Conservation (phyloP, 257 asterid species). For the Sherardia arvensis region DNA sequence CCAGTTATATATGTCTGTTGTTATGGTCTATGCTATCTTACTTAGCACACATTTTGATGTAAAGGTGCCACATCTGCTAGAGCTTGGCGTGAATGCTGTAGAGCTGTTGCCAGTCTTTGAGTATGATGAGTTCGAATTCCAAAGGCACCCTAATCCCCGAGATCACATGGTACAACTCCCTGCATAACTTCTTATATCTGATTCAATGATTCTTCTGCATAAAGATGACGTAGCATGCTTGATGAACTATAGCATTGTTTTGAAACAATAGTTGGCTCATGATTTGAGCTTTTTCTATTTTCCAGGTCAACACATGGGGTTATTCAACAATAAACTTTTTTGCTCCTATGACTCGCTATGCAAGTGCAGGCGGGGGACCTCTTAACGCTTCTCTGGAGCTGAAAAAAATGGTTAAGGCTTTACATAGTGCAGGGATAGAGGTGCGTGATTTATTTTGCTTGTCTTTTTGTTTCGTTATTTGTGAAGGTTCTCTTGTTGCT, state of each 20-base stretch:
- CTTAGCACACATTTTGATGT: constrained; percentile 20
- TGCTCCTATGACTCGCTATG: constrained; percentile 99
- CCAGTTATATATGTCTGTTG: constrained; percentile 2
- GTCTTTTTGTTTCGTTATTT: constrained; percentile 9
- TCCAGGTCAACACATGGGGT: constrained; percentile 94
- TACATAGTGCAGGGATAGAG: constrained; percentile 94
- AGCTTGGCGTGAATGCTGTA: constrained; percentile 91
- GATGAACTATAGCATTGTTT: constrained; percentile 2
- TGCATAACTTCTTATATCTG: not conserved
- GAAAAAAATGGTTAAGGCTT: constrained; percentile 91
- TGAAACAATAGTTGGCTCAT: constrained; percentile 8
- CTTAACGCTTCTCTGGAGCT: constrained; percentile 65
- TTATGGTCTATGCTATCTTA: constrained; percentile 13
- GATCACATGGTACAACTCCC: constrained; percentile 64
- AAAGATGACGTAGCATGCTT: not conserved
- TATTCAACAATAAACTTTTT: constrained; percentile 92
- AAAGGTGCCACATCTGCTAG: constrained; percentile 93
- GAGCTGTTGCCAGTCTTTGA: constrained; percentile 89
- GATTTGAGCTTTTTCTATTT: constrained; percentile 13
- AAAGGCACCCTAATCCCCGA: constrained; percentile 82
- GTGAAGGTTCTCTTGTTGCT: not conserved
- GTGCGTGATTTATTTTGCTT: constrained; percentile 27
- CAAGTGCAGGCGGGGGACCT: constrained; percentile 90
- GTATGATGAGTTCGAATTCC: constrained; percentile 93
- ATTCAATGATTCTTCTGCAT: no score